These are phyloP conservation scores for Cyberlindnera meyerae DNA, from an alignment of 805 yeast species.

Conservation along the genomic window DNA sequence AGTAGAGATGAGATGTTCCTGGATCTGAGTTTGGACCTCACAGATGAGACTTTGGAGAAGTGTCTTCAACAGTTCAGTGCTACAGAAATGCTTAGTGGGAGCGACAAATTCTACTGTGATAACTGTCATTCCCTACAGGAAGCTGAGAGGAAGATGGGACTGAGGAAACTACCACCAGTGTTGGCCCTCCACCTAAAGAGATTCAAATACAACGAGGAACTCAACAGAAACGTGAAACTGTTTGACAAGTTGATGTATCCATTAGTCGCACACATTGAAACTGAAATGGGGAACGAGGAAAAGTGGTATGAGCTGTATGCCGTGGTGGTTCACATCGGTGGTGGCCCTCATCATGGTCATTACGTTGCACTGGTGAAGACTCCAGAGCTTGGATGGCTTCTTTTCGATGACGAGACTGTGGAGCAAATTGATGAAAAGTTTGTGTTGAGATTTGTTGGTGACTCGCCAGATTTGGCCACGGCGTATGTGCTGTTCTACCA, in stretches of 20 bases:
- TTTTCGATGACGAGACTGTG: conserved; percentile 94
- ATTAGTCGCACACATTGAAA: conserved; percentile 47
- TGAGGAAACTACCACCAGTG: conserved; percentile 71
- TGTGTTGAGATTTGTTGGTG: conserved; percentile 84
- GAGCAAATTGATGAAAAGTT: conserved; percentile 80
- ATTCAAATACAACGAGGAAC: conserved; percentile 83
- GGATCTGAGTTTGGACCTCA: conserved; percentile 82
- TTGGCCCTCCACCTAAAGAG: conserved; percentile 84
- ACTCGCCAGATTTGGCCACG: conserved; percentile 80
- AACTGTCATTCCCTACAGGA: conserved; percentile 87
- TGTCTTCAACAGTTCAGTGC: conserved; percentile 79
- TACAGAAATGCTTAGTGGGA: conserved; percentile 77
- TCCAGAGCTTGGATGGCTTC: conserved; percentile 75
- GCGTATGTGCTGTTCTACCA: conserved; percentile 87
- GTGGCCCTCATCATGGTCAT: conserved; percentile 98
- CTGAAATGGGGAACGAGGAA: conserved; percentile 44
- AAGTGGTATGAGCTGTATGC: conserved; percentile 77
- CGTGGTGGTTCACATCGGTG: conserved; percentile 91
- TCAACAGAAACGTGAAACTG: conserved; percentile 77
- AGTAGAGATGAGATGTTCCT: conserved; percentile 81
- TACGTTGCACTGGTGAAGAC: conserved; percentile 85
- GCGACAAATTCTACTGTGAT: conserved; percentile 92
- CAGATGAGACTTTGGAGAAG: conserved; percentile 68
- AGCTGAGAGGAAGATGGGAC: conserved; percentile 83
- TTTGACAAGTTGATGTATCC: conserved; percentile 86